Conservation (phyloP, 176 grass and related monocot species). For the Themeda triandra region DNA sequence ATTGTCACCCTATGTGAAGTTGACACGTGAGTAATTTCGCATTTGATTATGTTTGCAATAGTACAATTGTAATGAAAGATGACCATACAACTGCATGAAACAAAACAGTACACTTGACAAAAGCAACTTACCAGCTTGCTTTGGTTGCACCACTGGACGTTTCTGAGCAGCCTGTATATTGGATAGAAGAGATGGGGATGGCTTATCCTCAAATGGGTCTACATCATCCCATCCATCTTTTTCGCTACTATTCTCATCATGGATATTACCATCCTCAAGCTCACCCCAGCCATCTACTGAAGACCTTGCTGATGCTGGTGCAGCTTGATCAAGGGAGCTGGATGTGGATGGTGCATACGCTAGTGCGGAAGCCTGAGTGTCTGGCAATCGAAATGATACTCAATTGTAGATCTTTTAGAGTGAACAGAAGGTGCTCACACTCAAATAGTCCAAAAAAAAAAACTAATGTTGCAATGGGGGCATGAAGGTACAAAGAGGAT, state of each 20-base stretch:
- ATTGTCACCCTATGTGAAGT: background rate
- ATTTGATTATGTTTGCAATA: background rate
- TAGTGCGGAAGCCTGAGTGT: conserved; percentile 17
- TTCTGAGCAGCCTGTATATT: conserved; percentile 97
- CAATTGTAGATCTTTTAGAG: conserved; percentile 11
- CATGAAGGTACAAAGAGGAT: background rate
- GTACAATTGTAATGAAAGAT: background rate
- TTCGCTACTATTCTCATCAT: conserved; percentile 56
- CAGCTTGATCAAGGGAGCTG: conserved; percentile 58
- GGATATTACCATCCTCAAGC: conserved; percentile 54
- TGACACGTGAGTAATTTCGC: background rate
- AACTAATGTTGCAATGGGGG: background rate
- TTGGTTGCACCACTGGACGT: conserved; percentile 75
- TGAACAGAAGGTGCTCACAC: background rate
- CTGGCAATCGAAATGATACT: conserved; percentile 30
- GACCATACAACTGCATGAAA: background rate
- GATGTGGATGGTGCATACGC: conserved; percentile 46
- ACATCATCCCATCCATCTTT: conserved; percentile 97
- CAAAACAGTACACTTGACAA: background rate
- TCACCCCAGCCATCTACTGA: conserved; percentile 91
- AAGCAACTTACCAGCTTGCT: conserved; percentile 45
- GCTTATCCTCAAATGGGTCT: conserved; percentile 77
- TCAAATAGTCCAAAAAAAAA: background rate
- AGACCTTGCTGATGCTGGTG: conserved; percentile 68
- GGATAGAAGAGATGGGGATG: conserved; percentile 45